Evolutionary conservation across 768 basidiomycete species (phyloP).

Genomic region (Leccinellum luteum): DNA sequence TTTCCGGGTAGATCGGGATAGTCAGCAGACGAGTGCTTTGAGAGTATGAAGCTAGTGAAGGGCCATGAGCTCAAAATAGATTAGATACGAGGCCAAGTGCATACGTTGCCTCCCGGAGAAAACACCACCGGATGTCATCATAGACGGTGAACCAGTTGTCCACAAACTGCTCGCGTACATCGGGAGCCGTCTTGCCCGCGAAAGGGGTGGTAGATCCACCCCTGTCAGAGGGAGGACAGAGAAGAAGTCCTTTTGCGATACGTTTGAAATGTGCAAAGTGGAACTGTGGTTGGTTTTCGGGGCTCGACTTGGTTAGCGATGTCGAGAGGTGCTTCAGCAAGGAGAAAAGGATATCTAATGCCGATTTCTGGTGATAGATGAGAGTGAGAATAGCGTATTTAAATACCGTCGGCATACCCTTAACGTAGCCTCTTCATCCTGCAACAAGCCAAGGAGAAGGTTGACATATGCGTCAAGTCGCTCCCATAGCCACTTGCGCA

Average conservation of each 20-base stretch:
- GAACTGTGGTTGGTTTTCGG: conserved; percentile 56
- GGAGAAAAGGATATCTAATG: conserved; percentile 74
- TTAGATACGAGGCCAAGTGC: conserved; percentile 14
- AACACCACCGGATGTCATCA: conserved; percentile 89
- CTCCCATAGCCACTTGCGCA: conserved; percentile 80
- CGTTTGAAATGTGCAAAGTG: conserved; percentile 67
- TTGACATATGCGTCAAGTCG: conserved; percentile 67
- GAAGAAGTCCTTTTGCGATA: conserved; percentile 55
- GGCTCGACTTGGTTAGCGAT: conserved; percentile 45
- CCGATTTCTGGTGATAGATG: conserved; percentile 50
- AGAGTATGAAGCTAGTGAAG: conserved; percentile 22
- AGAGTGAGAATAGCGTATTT: conserved; percentile 2
- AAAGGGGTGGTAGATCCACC: conserved; percentile 17
- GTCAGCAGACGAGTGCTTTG: conserved; percentile 26
- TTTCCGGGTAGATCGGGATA: conserved; percentile 45
- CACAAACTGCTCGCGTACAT: conserved; percentile 63
- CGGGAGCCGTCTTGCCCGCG: conserved; percentile 46
- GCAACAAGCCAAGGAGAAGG: conserved; percentile 64
- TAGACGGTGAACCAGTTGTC: conserved; percentile 72
- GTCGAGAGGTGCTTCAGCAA: conserved; percentile 77
- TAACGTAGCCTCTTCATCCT: conserved; percentile 73
- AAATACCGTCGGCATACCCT: conserved; percentile 48
- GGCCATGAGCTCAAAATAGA: neutral
- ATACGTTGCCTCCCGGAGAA: conserved; percentile 76
- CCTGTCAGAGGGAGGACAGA: conserved; percentile 54